Percentiles rank a stretch among this genome's conserved stretches.
These are phyloP conservation scores for Dothideomycetes sp. DNA, from an alignment of 2,329 filamentous ascomycete genomes.

Conservation along the genomic window DNA sequence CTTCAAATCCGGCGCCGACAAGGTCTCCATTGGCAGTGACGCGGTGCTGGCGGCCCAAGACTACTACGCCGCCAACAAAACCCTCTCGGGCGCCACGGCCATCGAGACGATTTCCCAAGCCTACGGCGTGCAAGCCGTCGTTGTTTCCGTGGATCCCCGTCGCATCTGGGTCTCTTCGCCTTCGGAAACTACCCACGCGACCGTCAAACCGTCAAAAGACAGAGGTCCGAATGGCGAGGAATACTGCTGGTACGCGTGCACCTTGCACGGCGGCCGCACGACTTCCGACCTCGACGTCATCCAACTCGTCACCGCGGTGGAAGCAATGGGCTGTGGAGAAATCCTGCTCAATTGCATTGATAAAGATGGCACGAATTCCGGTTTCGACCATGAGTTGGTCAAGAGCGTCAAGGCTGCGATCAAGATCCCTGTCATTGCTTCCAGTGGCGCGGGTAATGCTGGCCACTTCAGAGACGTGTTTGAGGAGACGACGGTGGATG, in stretches of 20 bases:
- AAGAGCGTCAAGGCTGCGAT: conserved; percentile 77
- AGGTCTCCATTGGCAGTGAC: conserved; percentile 93
- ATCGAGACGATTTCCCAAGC: conserved; percentile 91
- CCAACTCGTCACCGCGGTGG: conserved; percentile 77
- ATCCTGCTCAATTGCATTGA: conserved; percentile 97
- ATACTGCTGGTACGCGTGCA: conserved; percentile 96
- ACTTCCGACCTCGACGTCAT: conserved; percentile 89
- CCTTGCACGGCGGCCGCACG: conserved; percentile 89
- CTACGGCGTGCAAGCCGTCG: conserved; percentile 94
- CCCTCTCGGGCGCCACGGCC: conserved; percentile 70
- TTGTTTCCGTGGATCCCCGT: conserved; percentile 90
- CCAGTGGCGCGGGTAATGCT: conserved; percentile 81
- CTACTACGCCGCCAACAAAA: conserved; percentile 64
- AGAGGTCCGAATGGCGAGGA: conserved; percentile 67
- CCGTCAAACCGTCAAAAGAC: conserved; percentile 58
- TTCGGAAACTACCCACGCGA: conserved; percentile 63
- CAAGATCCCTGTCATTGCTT: conserved; percentile 89
- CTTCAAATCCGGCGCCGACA: conserved; percentile 94
- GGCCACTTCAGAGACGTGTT: conserved; percentile 89
- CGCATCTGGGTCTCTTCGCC: conserved; percentile 71
- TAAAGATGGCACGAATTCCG: conserved; percentile 86
- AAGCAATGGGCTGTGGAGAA: conserved; percentile 92
- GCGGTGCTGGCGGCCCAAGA: conserved; percentile 88
- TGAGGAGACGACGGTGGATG: conserved; percentile 73
- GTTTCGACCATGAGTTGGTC: conserved; percentile 90